Evolutionary conservation across 352 stramenopile species (phyloP).

Genomic region (Sclerospora graminicola): DNA sequence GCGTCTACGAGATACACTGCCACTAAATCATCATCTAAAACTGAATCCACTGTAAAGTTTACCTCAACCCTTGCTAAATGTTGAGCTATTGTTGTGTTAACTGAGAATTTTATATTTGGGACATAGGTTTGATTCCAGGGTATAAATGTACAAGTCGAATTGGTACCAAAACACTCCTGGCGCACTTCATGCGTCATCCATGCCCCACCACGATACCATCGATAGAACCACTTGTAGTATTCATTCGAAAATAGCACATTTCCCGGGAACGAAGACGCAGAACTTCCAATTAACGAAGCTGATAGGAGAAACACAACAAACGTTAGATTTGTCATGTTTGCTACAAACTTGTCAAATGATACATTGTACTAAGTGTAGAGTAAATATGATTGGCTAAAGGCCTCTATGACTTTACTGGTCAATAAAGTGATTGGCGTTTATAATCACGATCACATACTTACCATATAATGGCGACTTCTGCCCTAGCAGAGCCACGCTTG

Average conservation of each 20-base stretch:
- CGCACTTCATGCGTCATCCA: conserved; percentile 12
- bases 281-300: neutral
- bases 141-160: conserved; percentile 7
- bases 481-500: conserved; percentile 11
- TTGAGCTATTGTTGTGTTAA: conserved; percentile 12
- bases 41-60: conserved; percentile 5
- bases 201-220: conserved; percentile 15
- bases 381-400: too few species aligned
- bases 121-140: conserved; percentile 3
- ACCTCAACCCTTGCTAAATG: conserved; percentile 10
- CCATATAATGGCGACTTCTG: conserved; percentile 1
- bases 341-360: too few species aligned
- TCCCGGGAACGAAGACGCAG: conserved; percentile 6
- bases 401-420: too few species aligned
- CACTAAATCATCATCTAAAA: conserved; percentile 9
- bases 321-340: too few species aligned
- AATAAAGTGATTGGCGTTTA: too few species aligned
- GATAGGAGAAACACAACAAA: too few species aligned
- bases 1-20: conserved; percentile 17
- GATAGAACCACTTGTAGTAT: conserved; percentile 18
- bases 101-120: conserved; percentile 5
- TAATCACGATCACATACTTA: too few species aligned
- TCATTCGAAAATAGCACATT: conserved; percentile 7
- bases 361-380: too few species aligned
- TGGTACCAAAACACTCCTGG: conserved; percentile 11